Conservation (phyloP, 1,284 basidiomycete genomes). For the Thecaphora thlaspeos region DNA sequence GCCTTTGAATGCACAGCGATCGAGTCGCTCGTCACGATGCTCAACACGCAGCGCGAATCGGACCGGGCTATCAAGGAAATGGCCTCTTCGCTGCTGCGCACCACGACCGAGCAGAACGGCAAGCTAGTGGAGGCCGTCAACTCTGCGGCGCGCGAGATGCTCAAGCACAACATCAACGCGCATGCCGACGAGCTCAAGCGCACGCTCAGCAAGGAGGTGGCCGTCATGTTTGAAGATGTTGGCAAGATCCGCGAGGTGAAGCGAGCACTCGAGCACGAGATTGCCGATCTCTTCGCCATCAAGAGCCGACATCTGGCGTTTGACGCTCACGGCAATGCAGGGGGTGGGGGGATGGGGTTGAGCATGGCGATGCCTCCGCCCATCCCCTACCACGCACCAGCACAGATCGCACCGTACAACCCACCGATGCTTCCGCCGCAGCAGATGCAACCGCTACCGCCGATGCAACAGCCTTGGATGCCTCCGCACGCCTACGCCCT, state of each 20-base stretch:
- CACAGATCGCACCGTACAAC: neutral
- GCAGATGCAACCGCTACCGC: conserved; percentile 7
- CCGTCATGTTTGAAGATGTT: conserved; percentile 50
- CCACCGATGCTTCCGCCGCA: conserved; percentile 1
- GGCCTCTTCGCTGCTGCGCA: conserved; percentile 29
- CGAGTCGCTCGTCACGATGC: conserved; percentile 41
- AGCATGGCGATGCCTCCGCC: conserved; percentile 6
- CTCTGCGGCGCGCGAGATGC: conserved; percentile 40
- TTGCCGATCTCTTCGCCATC: conserved; percentile 47
- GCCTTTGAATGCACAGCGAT: conserved; percentile 22
- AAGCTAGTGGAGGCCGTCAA: conserved; percentile 44
- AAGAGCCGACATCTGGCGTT: conserved; percentile 29
- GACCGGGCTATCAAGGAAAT: conserved; percentile 39
- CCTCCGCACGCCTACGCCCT: conserved; percentile 4
- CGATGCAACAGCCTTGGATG: neutral
- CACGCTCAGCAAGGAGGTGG: conserved; percentile 34
- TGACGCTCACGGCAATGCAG: neutral
- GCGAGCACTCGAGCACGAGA: conserved; percentile 40
- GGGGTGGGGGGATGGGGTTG: neutral
- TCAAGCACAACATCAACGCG: conserved; percentile 34
- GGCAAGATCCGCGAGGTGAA: conserved; percentile 50
- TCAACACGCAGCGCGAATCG: conserved; percentile 40
- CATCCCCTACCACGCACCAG: no score
- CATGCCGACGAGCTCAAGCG: conserved; percentile 49
- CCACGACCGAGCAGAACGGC: conserved; percentile 37